Percentiles rank a stretch among this genome's conserved stretches.
Conservation (phyloP, 345 rosid species). For the Dovyalis caffra region DNA sequence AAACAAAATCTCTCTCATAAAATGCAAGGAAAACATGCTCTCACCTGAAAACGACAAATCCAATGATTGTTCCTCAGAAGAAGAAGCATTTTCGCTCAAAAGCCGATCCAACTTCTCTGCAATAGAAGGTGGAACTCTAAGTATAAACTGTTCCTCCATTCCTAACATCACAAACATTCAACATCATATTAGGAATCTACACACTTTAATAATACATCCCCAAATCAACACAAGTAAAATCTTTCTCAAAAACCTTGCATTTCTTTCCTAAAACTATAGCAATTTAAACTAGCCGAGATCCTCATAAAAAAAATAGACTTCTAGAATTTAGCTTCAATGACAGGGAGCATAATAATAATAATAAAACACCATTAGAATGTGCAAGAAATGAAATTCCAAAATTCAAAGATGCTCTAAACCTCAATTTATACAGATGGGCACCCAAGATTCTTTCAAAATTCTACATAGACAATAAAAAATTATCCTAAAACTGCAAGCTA, state of each 20-base stretch:
- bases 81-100: conserved; percentile 62
- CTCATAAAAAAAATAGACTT: not conserved
- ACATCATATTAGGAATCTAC: not conserved
- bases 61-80: conserved; percentile 69
- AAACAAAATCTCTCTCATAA: not conserved
- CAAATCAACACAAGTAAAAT: not conserved
- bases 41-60: conserved; percentile 85
- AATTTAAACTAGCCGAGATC: not conserved
- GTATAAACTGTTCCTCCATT: conserved; percentile 95
- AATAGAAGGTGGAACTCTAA: conserved; percentile 88
- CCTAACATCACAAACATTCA: not conserved
- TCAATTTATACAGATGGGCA: not conserved
- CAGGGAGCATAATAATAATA: not conserved
- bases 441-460: not conserved
- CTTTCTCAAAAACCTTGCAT: not conserved
- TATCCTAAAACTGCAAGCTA: not conserved
- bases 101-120: conserved; percentile 76
- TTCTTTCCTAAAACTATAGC: not conserved
- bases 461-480: not conserved
- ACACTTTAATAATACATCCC: not conserved
- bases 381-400: not conserved
- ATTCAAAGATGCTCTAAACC: not conserved
- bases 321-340: not conserved
- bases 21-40: not conserved
- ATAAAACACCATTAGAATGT: not conserved